Base-by-base conservation (phyloP, 306 rosid species). In the Albizia julibrissin region DNA sequence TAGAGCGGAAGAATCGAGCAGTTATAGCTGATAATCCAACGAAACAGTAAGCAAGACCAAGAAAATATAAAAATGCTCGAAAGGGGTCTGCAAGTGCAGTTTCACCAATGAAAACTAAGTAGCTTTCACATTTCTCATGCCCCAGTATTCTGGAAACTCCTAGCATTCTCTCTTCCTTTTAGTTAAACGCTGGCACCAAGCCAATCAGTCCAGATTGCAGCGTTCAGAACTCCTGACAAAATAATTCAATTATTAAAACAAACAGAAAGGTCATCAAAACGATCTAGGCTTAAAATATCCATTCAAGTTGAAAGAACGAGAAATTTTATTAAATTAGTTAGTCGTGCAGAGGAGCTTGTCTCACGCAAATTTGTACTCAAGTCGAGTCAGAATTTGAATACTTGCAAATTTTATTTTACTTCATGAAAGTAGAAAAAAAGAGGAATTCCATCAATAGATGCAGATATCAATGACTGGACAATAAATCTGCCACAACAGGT, bases 21-120 rank as follows among this genome's bases (percentile, higher is more conserved):
- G 99, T 95, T 68, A 95, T 93, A 44, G 99, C 94, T 12, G 99
- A 95, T 80, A 95, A 83, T 43, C 99, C 99, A 69, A 95, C 8
- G 84, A 93, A 95, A 82, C 97, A 93, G 65, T 95, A 93, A 39
- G 92, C 97, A 80, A 95, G 97, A 72, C 88, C 92, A 72, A 92
- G 86, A 64, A 91, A 81, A 80, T 93, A 95, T 31, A 93, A 74
- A 84, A 88, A 80, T 8, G 89, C 74, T 84, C 94, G 84, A 19
- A 89, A 72, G 76, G 83, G 85, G 29, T 56, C 73, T 9, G 92
- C 93, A 64, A 95, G 92, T 33, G 69, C 75, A 69, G 90, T 87
- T 90, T 95, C 99, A 34, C 81, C 85, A 21, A 83, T 77, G 72
- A 95, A 92, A 83, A 93, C 69, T 16, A 92, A 89, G 91, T 89